Evolutionary conservation across 2,329 filamentous ascomycete species (phyloP), one percentile per base, ranked within the genome.

Genomic region (Sphaerulina populicola): DNA sequence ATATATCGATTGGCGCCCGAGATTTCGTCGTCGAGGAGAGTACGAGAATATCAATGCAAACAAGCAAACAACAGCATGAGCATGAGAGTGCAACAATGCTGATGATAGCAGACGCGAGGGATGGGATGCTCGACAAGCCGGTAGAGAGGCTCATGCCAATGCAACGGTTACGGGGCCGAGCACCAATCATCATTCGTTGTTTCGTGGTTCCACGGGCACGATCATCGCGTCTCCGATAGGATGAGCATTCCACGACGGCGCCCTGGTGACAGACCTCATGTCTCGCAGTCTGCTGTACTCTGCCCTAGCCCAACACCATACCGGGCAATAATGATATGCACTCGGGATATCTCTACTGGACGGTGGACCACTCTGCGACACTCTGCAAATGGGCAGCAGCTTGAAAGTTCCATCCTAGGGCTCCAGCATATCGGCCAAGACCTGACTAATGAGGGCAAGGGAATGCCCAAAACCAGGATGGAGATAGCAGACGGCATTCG

Each of bases 81-180:
- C 37, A 41, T 27, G 23, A 6, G 6, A 27, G 4, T 3, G 23
- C 23, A 30, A 33, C 27, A 33, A 41, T 31, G 45, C 45, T 38
- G 18, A 14, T 27, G 44, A 27, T 23, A 47, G 44, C 33, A n/a
- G 37, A 36, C 10, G 37, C 27, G 21, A 40, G 45, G 11, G 45
- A 48, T 29, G 23, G 36, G 37, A 40, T 15, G 44, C 36, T 48
- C 21, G 7, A 18, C 4, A 15, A 40, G 33, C 45, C 9, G 36
- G 15, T 36, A 14, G 45, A 18, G 36, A 40, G 45, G 30, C n/a
- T 47, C 45, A 47, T 47, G 45, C 45, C 45, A 40, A 30, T 36
- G 42, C 45, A 18, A 30, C 45, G 39, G 45, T 36, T 33, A 7
- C 23, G 6, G 6, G 6, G 23, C 37, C 10, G 18, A 18, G 18